Evolutionary conservation across 345 rosid species (phyloP).

Genomic region (rapeseed (Brassica napus)): Da-Ae NC_063441.1:18907001-18907500

Average conservation of each 20-base stretch:
- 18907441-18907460: not conserved
- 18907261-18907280: not conserved
- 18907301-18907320: not conserved
- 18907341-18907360: not conserved
- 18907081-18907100: constrained; percentile 7
- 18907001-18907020: constrained; percentile 20
- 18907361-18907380: constrained; percentile 6
- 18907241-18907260: not conserved
- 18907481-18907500: too few species aligned
- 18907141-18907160: not conserved
- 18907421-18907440: not conserved
- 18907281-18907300: not conserved
- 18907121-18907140: constrained; percentile 24
- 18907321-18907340: not conserved
- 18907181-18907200: constrained; percentile 15
- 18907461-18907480: too few species aligned
- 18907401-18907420: not conserved
- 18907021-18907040: constrained; percentile 28
- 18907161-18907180: not conserved
- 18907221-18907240: constrained; percentile 2
- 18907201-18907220: constrained; percentile 13
- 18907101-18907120: constrained; percentile 26
- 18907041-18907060: constrained; percentile 27
- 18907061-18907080: constrained; percentile 31
- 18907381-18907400: constrained; percentile 6